Evolutionary conservation across 805 yeast species (phyloP).

Genomic region (Tetrapisispora iriomotensis): DNA sequence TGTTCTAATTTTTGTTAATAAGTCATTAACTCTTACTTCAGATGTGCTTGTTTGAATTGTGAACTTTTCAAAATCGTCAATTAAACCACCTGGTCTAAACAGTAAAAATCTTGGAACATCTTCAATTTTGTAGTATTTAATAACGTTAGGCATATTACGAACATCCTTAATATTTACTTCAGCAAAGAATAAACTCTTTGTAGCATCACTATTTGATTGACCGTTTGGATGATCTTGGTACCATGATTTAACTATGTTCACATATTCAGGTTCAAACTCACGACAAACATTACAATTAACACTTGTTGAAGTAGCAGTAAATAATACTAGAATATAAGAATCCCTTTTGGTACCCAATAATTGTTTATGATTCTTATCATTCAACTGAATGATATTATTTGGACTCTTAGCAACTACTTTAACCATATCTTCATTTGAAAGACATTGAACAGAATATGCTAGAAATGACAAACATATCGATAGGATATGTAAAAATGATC

Average conservation of each 20-base stretch:
- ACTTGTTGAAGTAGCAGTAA: slow-evolving; percentile 66
- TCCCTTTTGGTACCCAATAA: slow-evolving; percentile 53
- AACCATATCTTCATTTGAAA: slow-evolving; percentile 14
- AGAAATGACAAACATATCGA: background rate
- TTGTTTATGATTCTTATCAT: slow-evolving; percentile 49
- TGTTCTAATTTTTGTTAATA: slow-evolving; percentile 23
- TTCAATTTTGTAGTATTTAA: slow-evolving; percentile 38
- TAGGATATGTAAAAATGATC: background rate
- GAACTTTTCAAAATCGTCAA: slow-evolving; percentile 21
- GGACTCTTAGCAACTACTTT: slow-evolving; percentile 22
- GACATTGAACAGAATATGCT: background rate
- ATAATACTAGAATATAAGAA: slow-evolving; percentile 56
- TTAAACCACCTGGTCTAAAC: slow-evolving; percentile 45
- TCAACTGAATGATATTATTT: slow-evolving; percentile 37
- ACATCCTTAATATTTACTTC: slow-evolving; percentile 60
- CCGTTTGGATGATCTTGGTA: slow-evolving; percentile 45
- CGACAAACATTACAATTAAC: slow-evolving; percentile 72
- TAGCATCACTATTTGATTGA: slow-evolving; percentile 19
- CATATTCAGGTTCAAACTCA: slow-evolving; percentile 57
- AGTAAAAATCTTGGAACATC: slow-evolving; percentile 72
- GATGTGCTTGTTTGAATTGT: slow-evolving; percentile 30
- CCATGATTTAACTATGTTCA: slow-evolving; percentile 56
- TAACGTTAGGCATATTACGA: slow-evolving; percentile 38
- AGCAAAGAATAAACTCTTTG: slow-evolving; percentile 50
- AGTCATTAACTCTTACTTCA: slow-evolving; percentile 25